phyloP scores from a whole-genome alignment of 768 basidiomycete genomes.

The Lactifluus pinguis region DNA sequence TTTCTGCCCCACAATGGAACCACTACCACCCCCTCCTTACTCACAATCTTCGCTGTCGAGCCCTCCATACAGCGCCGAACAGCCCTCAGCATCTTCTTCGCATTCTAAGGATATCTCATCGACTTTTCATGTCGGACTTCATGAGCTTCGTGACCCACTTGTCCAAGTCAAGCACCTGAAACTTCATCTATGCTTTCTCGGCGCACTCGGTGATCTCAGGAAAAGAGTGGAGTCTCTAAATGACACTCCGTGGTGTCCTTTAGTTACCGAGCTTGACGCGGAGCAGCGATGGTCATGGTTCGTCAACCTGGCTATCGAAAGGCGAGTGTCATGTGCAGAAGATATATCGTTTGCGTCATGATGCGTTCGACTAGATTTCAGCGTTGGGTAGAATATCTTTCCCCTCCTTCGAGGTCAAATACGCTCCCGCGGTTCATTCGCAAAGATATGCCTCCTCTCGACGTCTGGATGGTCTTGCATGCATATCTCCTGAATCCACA shows the following conservation, averaged over 20 bases:
- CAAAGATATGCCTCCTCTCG: slow-evolving; percentile 28
- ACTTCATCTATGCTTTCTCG: slow-evolving; percentile 7
- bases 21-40: slow-evolving; percentile 2
- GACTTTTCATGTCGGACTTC: slow-evolving; percentile 6
- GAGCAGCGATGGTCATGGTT: slow-evolving; percentile 34
- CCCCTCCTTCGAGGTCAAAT: slow-evolving; percentile 17
- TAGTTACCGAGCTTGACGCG: slow-evolving; percentile 19
- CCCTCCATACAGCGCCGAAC: not conserved
- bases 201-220: slow-evolving; percentile 7
- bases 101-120: not conserved
- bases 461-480: slow-evolving; percentile 38
- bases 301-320: slow-evolving; percentile 31
- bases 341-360: not conserved
- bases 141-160: slow-evolving; percentile 4
- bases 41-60: not conserved
- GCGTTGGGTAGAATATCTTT: slow-evolving; percentile 24
- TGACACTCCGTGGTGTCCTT: not conserved
- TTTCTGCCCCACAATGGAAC: not conserved
- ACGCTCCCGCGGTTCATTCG: slow-evolving; percentile 21
- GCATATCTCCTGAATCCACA: slow-evolving; percentile 33
- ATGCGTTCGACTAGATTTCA: slow-evolving; percentile 26
- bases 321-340: slow-evolving; percentile 19
- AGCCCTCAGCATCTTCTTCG: slow-evolving; percentile 1
- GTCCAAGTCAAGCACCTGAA: slow-evolving; percentile 1
- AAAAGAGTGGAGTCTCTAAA: not conserved